Evolutionary conservation across 345 rosid genomes (phyloP).

Genomic region (Litchi chinensis): DNA sequence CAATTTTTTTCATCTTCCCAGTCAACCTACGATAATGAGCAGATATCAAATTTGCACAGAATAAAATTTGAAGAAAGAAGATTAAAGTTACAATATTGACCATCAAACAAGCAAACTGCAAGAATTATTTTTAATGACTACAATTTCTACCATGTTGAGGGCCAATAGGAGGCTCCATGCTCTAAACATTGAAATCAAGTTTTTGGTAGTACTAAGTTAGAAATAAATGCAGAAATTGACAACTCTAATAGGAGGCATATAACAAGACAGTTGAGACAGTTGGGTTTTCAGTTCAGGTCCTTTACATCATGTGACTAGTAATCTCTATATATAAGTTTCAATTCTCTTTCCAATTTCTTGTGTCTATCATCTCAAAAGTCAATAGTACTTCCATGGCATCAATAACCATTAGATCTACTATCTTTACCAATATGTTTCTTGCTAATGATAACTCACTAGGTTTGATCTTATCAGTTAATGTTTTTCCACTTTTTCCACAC

Average conservation of each 20-base stretch:
- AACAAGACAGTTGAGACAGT: neutral
- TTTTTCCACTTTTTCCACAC: neutral
- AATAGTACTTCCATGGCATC: neutral
- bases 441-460: no score
- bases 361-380: neutral
- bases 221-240: neutral
- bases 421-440: neutral
- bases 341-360: neutral
- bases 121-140: neutral
- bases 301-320: neutral
- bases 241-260: neutral
- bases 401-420: neutral
- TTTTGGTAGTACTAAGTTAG: neutral
- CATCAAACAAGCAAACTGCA: neutral
- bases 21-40: slow-evolving; percentile 56
- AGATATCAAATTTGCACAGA: slow-evolving; percentile 13
- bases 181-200: neutral
- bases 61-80: neutral
- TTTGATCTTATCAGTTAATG: no score
- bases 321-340: neutral
- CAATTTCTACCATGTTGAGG: neutral
- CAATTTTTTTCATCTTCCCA: slow-evolving; percentile 90
- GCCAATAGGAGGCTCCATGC: neutral
- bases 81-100: neutral
- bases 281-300: neutral